Evolutionary conservation across 176 grass and related monocot genomes (phyloP).

Genomic region (Bonia amplexicaulis): DNA sequence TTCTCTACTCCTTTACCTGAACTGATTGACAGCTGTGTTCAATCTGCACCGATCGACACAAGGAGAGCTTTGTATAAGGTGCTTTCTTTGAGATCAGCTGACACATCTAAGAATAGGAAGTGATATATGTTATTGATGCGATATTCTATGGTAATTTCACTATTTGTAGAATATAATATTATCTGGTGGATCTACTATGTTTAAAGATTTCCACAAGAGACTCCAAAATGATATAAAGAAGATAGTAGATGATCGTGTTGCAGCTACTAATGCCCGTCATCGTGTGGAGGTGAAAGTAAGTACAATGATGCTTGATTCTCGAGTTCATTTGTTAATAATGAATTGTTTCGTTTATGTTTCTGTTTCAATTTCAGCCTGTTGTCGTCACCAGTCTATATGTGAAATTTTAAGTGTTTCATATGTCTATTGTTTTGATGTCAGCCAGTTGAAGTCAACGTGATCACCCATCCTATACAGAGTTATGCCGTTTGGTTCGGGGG

Average conservation of each 20-base stretch:
- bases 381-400: not conserved
- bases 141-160: not conserved
- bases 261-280: slow-evolving; percentile 62
- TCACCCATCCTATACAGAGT: slow-evolving; percentile 84
- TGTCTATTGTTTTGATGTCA: slow-evolving; percentile 34
- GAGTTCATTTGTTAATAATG: not conserved
- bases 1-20: slow-evolving; percentile 74
- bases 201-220: slow-evolving; percentile 95
- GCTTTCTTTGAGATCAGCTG: slow-evolving; percentile 17
- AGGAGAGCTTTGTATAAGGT: slow-evolving; percentile 98
- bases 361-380: not conserved
- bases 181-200: slow-evolving; percentile 91
- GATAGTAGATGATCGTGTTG: slow-evolving; percentile 86
- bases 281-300: slow-evolving; percentile 81
- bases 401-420: slow-evolving; percentile 10
- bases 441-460: slow-evolving; percentile 95
- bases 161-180: slow-evolving; percentile 85
- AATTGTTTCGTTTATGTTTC: not conserved
- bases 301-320: slow-evolving; percentile 25
- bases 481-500: slow-evolving; percentile 97
- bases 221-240: slow-evolving; percentile 91
- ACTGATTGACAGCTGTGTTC: slow-evolving; percentile 87
- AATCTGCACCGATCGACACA: slow-evolving; percentile 96
- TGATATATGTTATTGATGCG: slow-evolving; percentile 8
- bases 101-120: slow-evolving; percentile 21